These are phyloP conservation scores for Stachybotrys chartarum DNA, from an alignment of 2,329 filamentous ascomycete genomes.

Conservation along the genomic window DNA sequence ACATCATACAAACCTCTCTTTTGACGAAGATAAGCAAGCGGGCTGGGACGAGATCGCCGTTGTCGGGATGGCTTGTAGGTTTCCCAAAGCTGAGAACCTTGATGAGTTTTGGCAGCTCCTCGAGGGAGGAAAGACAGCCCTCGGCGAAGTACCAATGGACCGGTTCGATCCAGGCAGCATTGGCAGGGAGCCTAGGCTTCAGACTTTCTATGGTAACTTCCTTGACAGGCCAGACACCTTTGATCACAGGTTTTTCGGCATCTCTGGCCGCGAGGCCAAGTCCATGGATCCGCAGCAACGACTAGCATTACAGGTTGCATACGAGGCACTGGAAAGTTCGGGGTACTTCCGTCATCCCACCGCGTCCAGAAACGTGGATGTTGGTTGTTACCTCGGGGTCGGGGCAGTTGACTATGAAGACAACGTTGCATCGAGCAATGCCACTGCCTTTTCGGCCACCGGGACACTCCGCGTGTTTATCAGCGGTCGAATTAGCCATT, in stretches of 20 bases:
- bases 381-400: not conserved
- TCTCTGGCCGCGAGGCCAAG: conserved; percentile 12
- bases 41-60: not conserved
- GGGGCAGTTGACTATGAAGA: not conserved
- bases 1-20: not conserved
- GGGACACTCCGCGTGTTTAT: not conserved
- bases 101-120: not conserved
- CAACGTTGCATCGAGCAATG: not conserved
- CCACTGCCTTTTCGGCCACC: not conserved
- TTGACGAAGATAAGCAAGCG: not conserved
- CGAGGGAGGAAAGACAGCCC: not conserved
- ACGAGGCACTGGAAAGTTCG: not conserved
- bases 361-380: not conserved
- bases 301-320: not conserved
- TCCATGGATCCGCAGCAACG: conserved; percentile 1
- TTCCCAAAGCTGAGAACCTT: not conserved
- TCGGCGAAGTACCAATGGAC: not conserved
- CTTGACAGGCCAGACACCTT: not conserved
- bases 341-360: not conserved
- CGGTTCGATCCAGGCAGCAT: not conserved
- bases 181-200: not conserved
- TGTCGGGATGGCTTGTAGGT: not conserved
- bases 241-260: conserved; percentile 17
- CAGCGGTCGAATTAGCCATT: not conserved
- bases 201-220: not conserved